A percentile compares a stretch with the other conserved stretches of the same genome.
phyloP scores from a whole-genome alignment of 768 basidiomycete genomes.

The Dendrothele bispora region DNA sequence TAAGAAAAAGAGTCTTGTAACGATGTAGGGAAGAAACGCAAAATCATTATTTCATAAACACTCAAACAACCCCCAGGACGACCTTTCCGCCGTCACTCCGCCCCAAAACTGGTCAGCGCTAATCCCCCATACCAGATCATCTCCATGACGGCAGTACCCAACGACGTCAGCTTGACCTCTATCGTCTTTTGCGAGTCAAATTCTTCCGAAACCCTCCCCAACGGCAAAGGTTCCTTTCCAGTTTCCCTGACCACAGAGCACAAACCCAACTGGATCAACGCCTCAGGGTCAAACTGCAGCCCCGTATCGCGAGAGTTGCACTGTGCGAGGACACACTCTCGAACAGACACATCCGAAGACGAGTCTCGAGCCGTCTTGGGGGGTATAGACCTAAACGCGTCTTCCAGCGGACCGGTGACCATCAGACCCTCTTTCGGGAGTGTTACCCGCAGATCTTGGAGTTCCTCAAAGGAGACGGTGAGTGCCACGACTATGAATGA shows the following conservation, averaged over 20 bases:
- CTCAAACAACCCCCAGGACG: too few relatives aligned
- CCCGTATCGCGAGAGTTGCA: slow-evolving; percentile 43
- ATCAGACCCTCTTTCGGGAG: slow-evolving; percentile 45
- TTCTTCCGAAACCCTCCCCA: background rate
- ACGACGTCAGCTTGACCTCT: slow-evolving; percentile 4
- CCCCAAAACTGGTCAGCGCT: slow-evolving; percentile 8
- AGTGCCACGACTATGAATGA: slow-evolving; percentile 53
- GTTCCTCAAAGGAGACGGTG: slow-evolving; percentile 48
- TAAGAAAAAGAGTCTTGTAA: too few relatives aligned
- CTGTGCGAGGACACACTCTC: slow-evolving; percentile 31
- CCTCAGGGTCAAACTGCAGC: slow-evolving; percentile 56
- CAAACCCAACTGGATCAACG: slow-evolving; percentile 53
- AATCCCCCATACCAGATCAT: slow-evolving; percentile 10
- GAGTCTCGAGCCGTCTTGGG: background rate
- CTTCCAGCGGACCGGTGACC: slow-evolving; percentile 37
- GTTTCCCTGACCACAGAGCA: slow-evolving; percentile 21
- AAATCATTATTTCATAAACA: too few relatives aligned
- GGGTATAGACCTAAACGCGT: slow-evolving; percentile 23
- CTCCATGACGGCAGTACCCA: slow-evolving; percentile 8
- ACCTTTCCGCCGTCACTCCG: too few relatives aligned
- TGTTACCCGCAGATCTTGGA: slow-evolving; percentile 48
- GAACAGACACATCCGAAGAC: slow-evolving; percentile 10
- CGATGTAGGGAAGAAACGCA: too few relatives aligned
- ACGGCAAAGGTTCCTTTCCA: background rate
- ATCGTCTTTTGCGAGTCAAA: slow-evolving; percentile 1